Base-by-base conservation (phyloP, 140 eudicot species). In the Flaveria floridana region DNA sequence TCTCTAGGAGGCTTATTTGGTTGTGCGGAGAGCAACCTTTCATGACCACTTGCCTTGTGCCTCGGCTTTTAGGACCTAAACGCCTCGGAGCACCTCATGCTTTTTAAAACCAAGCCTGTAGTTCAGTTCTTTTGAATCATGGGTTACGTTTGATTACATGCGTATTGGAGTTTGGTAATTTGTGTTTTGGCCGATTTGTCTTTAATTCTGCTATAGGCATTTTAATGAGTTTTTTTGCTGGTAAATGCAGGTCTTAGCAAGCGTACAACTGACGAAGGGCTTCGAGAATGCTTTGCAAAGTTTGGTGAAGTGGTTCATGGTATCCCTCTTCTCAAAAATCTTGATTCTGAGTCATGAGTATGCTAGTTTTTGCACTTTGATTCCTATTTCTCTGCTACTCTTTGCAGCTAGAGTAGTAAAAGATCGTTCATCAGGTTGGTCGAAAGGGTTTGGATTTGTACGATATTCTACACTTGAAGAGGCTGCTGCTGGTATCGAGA, bases 241-340 rank as follows among this genome's bases (percentile, higher is more conserved):
- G 3, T 58, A 34, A 57, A 13, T 61, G 23, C 25, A 89, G 95
- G 96, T 34, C 89, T 89, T 67, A 86, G 89, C 79, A 86, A 85
- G 74, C 92, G 92, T 11, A 89, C 96, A 18, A 89, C 96, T 56
- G 81, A 89, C 19, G 92, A 89, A 71, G 96, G 96, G 10, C 88
- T 89, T 34, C 72, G 75, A 53, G 84, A 83, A 4, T 82, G 85
- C 82, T 86, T 86, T 86, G 84, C 80, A 10, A 85, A 82, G 80
- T 89, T 86, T 67, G 96, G 96, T 76, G 86, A 89, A 89, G 92
- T 89, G 8, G 79, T 86, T 71, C 82, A 83, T 73, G 96, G 89
- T 89, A 67, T 76, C 78, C 5, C 71, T 71, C 66, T 67, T 68
- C 61, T 76, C 11, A n/a, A 20, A 23, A 20, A 1, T 52, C 28